Percentiles rank a stretch among this genome's conserved stretches.
These are phyloP conservation scores for Hordeum vulgare DNA, from an alignment of 176 grass and related monocot genomes.

Conservation along the genomic window MorexV3_pseudomolecules_assembly NC_058524.1:543294904-543295403, in stretches of 20 bases:
- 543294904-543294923: slow-evolving; percentile 78
- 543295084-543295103: slow-evolving; percentile 14
- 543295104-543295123: slow-evolving; percentile 68
- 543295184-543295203: slow-evolving; percentile 57
- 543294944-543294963: slow-evolving; percentile 88
- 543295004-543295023: slow-evolving; percentile 91
- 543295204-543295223: slow-evolving; percentile 96
- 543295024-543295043: slow-evolving; percentile 74
- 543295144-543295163: slow-evolving; percentile 15
- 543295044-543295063: slow-evolving; percentile 84
- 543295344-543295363: slow-evolving; percentile 46
- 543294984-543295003: slow-evolving; percentile 74
- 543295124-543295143: slow-evolving; percentile 77
- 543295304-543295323: slow-evolving; percentile 46
- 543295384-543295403: slow-evolving; percentile 39
- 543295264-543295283: slow-evolving; percentile 63
- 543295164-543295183: slow-evolving; percentile 15
- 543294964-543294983: slow-evolving; percentile 89
- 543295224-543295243: slow-evolving; percentile 73
- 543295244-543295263: slow-evolving; percentile 52
- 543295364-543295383: slow-evolving; percentile 60
- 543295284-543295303: slow-evolving; percentile 52
- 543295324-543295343: slow-evolving; percentile 43
- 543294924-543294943: slow-evolving; percentile 67
- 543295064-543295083: slow-evolving; percentile 36